Evolutionary conservation across 768 basidiomycete species (phyloP), one percentile per base, ranked within the genome.

Genomic region (Lentinula boryana): DNA sequence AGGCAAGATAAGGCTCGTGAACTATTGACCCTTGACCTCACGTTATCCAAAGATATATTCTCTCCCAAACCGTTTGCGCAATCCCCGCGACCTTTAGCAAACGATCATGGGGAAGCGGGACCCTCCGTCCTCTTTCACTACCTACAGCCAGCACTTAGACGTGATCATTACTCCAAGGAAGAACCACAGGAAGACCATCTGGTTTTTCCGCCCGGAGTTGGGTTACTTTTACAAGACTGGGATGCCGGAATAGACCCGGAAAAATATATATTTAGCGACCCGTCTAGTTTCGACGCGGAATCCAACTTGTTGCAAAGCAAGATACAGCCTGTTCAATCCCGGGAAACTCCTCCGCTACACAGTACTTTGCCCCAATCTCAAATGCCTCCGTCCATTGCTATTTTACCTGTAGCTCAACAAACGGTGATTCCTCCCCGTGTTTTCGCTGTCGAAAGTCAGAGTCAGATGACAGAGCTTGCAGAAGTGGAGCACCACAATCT

Each of bases 181-280:
- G 69, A 60, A 9, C 38, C 43, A 44, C 61, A 67, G 8, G 69
- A 67, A 10, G 59, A 63, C 43, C 65, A 69, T 13, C 70, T 71
- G 15, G 61, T 64, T 31, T 63, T 78, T 18, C 80, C 85, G 0
- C 69, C 78, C 3, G 87, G 87, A 2, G 84, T 87, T 9, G 78
- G 86, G 32, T 74, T 86, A 21, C 76, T 93, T 43, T 70, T 93
- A 59, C 78, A 80, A 60, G 87, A 88, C 46, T 93, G 91, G 91
- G 77, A 82, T 54, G 62, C 82, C 23, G 84, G 86, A 12, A 63
- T 72, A 2, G 75, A 84, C 69, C 82, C 84, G 3, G 70, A 75
- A 2, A 68, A 77, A 5, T 87, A 83, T 63, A 65, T 67, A 2
- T 88, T 84, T 66, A 68, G 63, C 9, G 85, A 90, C 64, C 82